Conservation (phyloP, 2,329 filamentous ascomycete genomes). For the Helminthosporium solani region DNA sequence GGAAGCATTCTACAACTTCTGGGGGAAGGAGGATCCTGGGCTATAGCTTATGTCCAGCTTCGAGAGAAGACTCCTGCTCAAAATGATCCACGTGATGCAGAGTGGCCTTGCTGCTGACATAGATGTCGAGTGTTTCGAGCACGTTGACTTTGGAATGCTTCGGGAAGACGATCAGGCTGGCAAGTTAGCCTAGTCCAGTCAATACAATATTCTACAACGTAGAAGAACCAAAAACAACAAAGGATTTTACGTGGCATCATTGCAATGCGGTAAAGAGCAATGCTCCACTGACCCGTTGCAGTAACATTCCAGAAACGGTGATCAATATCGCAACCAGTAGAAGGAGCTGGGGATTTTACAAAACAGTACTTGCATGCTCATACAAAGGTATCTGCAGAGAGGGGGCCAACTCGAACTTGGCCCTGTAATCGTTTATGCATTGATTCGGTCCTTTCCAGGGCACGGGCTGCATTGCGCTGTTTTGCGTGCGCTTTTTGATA, state of each 20-base stretch:
- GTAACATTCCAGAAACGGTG: neutral
- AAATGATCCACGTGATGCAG: conserved; percentile 15
- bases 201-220: neutral
- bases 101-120: conserved; percentile 8
- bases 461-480: conserved; percentile 26
- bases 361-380: neutral
- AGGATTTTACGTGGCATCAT: neutral
- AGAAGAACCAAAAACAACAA: neutral
- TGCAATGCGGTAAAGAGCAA: neutral
- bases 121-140: conserved; percentile 5
- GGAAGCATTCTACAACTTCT: conserved; percentile 17
- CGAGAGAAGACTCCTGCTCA: conserved; percentile 15
- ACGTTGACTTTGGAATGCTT: conserved; percentile 5
- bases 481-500: conserved; percentile 41
- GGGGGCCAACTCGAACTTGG: conserved; percentile 52
- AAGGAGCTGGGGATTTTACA: neutral
- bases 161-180: neutral
- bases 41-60: conserved; percentile 14
- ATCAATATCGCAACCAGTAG: neutral
- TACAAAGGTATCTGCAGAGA: conserved; percentile 11
- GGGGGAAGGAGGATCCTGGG: conserved; percentile 16
- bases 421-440: conserved; percentile 44
- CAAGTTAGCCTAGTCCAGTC: conserved; percentile 1
- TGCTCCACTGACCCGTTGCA: neutral
- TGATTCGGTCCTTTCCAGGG: conserved; percentile 52